These are phyloP conservation scores for Tetradesmus lagerheimii DNA, from an alignment of 139 green algal genomes.

Conservation along the genomic window DNA sequence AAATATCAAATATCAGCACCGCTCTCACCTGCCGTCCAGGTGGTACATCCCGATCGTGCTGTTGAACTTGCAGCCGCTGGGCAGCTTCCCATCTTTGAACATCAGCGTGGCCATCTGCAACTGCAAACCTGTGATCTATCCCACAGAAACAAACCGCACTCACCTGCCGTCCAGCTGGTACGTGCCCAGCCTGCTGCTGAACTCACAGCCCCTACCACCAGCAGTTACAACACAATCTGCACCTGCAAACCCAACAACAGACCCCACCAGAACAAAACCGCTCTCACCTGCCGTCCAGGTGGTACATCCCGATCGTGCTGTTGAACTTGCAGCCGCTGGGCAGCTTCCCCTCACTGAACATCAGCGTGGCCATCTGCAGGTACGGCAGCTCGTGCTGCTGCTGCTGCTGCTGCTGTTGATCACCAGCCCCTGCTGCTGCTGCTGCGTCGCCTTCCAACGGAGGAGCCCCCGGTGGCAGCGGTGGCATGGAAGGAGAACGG, in stretches of 20 bases:
- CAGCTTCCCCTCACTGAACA: not conserved
- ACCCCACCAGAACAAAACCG: too few species aligned
- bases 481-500: not conserved
- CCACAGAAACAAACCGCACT: too few species aligned
- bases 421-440: not conserved
- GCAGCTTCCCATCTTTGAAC: not conserved
- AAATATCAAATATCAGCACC: too few species aligned
- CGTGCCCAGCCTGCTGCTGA: not conserved
- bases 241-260: not conserved
- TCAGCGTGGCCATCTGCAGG: not conserved
- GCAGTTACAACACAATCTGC: not conserved
- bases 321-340: not conserved
- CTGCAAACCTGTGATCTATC: too few species aligned
- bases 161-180: not conserved
- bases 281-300: not conserved
- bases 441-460: not conserved
- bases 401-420: not conserved
- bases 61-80: not conserved
- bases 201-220: not conserved
- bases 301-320: not conserved
- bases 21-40: not conserved
- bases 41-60: too few species aligned
- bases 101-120: not conserved
- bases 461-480: not conserved
- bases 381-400: conserved; percentile 16